Evolutionary conservation across 2,329 filamentous ascomycete genomes (phyloP).

Genomic region (Penicillium italicum): DNA sequence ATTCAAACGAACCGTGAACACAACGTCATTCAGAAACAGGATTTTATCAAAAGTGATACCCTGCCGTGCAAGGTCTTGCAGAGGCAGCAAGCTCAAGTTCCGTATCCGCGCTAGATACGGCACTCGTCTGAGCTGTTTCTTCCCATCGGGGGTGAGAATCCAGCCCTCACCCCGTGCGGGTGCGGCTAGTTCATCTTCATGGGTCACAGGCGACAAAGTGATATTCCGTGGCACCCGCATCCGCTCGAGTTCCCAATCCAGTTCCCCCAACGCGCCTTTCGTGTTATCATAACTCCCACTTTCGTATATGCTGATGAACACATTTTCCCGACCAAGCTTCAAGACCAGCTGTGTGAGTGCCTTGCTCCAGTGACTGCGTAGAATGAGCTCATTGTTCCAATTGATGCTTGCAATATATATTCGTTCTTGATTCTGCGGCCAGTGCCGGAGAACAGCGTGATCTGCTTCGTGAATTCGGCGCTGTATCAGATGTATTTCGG

Average conservation of each 20-base stretch:
- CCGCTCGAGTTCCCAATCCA: constrained; percentile 54
- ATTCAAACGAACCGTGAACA: constrained; percentile 38
- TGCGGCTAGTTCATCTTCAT: constrained; percentile 53
- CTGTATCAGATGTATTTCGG: constrained; percentile 20
- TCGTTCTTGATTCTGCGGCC: constrained; percentile 21
- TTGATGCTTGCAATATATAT: constrained; percentile 68
- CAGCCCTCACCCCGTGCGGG: constrained; percentile 54
- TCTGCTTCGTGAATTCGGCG: constrained; percentile 13
- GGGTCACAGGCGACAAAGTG: constrained; percentile 56
- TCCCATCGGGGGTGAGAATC: constrained; percentile 57
- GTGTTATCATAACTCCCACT: constrained; percentile 67
- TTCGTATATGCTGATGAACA: constrained; percentile 66
- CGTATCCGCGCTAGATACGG: constrained; percentile 64
- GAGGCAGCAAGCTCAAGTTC: constrained; percentile 60
- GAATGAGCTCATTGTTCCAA: constrained; percentile 62
- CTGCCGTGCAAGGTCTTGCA: constrained; percentile 50
- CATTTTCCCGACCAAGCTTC: constrained; percentile 59
- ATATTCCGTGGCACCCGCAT: constrained; percentile 55
- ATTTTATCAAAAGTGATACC: constrained; percentile 57
- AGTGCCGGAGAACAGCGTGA: constrained; percentile 5
- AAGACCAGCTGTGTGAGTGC: constrained; percentile 57
- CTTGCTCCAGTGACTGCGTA: constrained; percentile 60
- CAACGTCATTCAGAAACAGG: constrained; percentile 54
- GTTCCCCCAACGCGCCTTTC: constrained; percentile 56
- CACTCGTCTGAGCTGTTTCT: constrained; percentile 60